Conservation (phyloP, 371 early-diverging fungal species). For the Apophysomyces ossiformis region DNA sequence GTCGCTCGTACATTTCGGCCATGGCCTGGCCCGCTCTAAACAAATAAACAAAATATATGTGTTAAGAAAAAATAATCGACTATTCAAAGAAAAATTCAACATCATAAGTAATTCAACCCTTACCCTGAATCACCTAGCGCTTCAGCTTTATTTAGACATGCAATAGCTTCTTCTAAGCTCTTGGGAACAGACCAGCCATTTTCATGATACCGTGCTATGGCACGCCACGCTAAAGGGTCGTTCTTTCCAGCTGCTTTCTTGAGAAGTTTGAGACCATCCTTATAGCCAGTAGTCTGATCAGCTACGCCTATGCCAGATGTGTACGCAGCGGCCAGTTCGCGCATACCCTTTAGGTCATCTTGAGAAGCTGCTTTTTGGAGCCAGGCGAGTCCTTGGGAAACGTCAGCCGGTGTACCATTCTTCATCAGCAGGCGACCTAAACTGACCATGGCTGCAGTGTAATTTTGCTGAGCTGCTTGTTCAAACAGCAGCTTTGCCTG, state of each 20-base stretch:
- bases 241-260: conserved; percentile 14
- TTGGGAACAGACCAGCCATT: conserved; percentile 21
- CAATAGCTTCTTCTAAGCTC: conserved; percentile 24
- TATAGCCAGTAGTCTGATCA: conserved; percentile 12
- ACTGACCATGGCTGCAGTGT: conserved; percentile 41
- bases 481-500: conserved; percentile 40
- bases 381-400: conserved; percentile 22
- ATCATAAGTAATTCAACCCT: conserved; percentile 6
- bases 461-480: conserved; percentile 39
- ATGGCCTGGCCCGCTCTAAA: conserved; percentile 28
- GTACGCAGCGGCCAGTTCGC: conserved; percentile 15
- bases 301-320: conserved; percentile 4
- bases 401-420: background rate
- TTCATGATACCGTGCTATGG: conserved; percentile 38
- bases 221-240: conserved; percentile 22
- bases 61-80: too few relatives aligned
- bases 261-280: conserved; percentile 16
- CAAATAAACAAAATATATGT: background rate
- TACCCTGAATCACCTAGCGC: conserved; percentile 34
- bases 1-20: conserved; percentile 19
- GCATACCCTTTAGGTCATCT: conserved; percentile 23
- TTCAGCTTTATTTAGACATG: conserved; percentile 31
- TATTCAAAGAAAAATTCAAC: background rate
- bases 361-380: conserved; percentile 23
- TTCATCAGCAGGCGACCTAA: conserved; percentile 32